Evolutionary conservation across 805 yeast genomes (phyloP), one percentile per base, ranked within the genome.

Genomic region (Yamadazyma takamatsuzukensis): DNA sequence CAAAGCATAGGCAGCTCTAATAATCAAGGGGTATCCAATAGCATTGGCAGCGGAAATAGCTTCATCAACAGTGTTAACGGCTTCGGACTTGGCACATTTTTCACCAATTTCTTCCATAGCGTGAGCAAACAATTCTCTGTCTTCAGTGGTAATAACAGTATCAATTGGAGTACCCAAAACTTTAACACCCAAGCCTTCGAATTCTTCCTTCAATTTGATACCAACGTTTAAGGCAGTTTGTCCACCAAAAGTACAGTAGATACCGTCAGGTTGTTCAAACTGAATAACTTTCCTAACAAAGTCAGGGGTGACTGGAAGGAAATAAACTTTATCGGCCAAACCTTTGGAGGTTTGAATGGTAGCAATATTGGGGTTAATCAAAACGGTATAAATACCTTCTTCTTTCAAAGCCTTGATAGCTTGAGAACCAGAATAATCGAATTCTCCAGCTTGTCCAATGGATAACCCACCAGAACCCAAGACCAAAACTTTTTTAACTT

Each of bases 381-480:
- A 73, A 44, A 89, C 83, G 5, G 96, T 89, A 73, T 90, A 87
- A 45, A 90, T 93, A 41, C 96, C 96, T 67, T 89, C 94, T 66
- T 89, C 97, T 54, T 76, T 84, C 53, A 89, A 68, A 9, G 97
- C 97, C 63, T 89, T 89, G 61, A 89, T 90, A 32, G 97, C 97
- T 67, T 89, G 97, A 15, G 97, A 89, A 37, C 97, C 96, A 34
- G 95, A 83, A 61, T 90, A 90, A 64, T 90, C 97, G 52, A 90
- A 90, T 66, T 90, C 97, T 52, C 97, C 97, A 32, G 97, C 97
- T 66, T 90, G 97, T 40, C 97, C 97, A 58, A 90, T 90, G 33
- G 96, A 84, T 36, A 90, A 71, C 33, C 97, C 98, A 53, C 98
- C 98, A 32, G 97, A 89, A 53, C 98, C 98, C 53, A 93, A 76